A percentile compares a stretch with the other conserved stretches of the same genome.
Conservation (phyloP, 73 alveolate genomes). For the Paramecium sonneborni region DNA sequence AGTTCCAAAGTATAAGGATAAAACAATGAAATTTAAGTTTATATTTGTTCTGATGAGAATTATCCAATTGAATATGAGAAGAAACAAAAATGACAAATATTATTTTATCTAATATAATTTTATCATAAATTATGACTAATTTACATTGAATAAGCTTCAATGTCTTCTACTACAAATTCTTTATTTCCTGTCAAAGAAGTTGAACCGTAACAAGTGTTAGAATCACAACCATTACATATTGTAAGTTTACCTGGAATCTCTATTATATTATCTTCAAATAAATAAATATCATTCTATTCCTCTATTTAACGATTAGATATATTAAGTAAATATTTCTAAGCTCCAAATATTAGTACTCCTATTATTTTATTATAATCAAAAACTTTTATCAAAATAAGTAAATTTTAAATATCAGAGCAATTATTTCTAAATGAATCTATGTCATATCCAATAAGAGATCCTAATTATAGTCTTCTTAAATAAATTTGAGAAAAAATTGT, state of each 20-base stretch:
- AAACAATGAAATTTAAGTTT: slow-evolving; percentile 54
- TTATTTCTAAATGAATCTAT: not conserved
- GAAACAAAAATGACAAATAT: slow-evolving; percentile 8
- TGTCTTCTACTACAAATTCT: not conserved
- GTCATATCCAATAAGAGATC: not conserved
- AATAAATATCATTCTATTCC: not conserved
- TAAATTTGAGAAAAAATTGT: not conserved
- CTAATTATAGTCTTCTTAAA: not conserved
- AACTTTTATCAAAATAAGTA: not conserved
- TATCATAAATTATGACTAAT: slow-evolving; percentile 15
- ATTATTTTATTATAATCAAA: not conserved
- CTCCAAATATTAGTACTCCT: not conserved
- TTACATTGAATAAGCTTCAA: not conserved
- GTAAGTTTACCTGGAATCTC: not conserved
- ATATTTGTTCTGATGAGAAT: slow-evolving; percentile 63
- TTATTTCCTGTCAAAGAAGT: not conserved
- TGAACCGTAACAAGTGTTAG: not conserved
- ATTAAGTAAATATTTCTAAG: not conserved
- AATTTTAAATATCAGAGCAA: not conserved
- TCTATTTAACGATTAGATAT: not conserved
- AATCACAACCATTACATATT: not conserved
- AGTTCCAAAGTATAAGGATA: slow-evolving; percentile 38
- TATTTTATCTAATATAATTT: not conserved
- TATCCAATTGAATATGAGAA: slow-evolving; percentile 48
- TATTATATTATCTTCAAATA: not conserved